These are phyloP conservation scores for Euphorbia celastroides DNA, from an alignment of 441 rosid species.

Conservation along the genomic window DNA sequence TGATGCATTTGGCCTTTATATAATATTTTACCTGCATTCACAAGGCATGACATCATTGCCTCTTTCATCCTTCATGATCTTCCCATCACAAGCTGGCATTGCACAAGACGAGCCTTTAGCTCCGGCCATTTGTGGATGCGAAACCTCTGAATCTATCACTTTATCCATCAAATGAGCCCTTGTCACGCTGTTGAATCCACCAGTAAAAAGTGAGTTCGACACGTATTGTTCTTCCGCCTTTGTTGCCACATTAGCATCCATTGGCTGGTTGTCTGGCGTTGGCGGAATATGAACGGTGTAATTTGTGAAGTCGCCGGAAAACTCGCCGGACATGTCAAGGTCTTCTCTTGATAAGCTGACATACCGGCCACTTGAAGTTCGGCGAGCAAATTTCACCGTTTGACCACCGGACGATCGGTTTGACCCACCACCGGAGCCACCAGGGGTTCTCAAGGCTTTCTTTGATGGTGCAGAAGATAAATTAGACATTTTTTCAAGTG, in stretches of 20 bases:
- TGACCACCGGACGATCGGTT: constrained; percentile 43
- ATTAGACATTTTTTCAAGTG: constrained; percentile 37
- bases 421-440: constrained; percentile 29
- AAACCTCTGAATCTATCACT: constrained; percentile 80
- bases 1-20: not conserved
- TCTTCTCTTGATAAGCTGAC: constrained; percentile 78
- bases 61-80: constrained; percentile 78
- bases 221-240: constrained; percentile 91
- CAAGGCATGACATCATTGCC: constrained; percentile 75
- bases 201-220: constrained; percentile 76
- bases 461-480: constrained; percentile 55
- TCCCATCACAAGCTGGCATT: constrained; percentile 85
- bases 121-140: constrained; percentile 90
- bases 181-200: constrained; percentile 86
- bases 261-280: constrained; percentile 90
- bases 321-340: constrained; percentile 72
- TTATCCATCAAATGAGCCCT: constrained; percentile 95
- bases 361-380: constrained; percentile 89
- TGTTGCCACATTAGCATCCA: constrained; percentile 58
- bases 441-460: constrained; percentile 52
- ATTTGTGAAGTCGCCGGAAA: constrained; percentile 73
- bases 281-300: constrained; percentile 91
- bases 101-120: constrained; percentile 73
- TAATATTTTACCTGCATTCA: constrained; percentile 53
- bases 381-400: constrained; percentile 78